These are phyloP conservation scores for Saussurea involucrata DNA, from an alignment of 129 eudicot species.

Conservation along the genomic window DNA sequence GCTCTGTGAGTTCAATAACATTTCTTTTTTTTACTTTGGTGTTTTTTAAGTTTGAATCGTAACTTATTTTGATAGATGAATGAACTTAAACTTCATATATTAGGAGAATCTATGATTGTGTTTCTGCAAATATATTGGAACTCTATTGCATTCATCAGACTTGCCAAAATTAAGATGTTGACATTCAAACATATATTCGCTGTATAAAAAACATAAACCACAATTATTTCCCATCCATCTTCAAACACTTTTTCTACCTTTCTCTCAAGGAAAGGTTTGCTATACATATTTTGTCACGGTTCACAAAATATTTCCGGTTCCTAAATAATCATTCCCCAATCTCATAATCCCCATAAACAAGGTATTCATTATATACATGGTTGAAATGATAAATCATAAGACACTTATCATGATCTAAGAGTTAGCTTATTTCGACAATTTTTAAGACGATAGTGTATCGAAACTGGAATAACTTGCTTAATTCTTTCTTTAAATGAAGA, in stretches of 20 bases:
- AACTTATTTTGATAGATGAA: neutral
- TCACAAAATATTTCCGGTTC: neutral
- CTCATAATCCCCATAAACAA: neutral
- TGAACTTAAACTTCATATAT: neutral
- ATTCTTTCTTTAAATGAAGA: conserved; percentile 22
- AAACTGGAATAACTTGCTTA: neutral
- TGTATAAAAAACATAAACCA: too few relatives aligned
- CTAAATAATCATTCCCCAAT: neutral
- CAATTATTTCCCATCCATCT: neutral
- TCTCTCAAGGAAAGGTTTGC: neutral
- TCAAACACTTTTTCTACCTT: neutral
- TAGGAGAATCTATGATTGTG: neutral
- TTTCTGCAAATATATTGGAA: neutral
- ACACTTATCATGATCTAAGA: neutral
- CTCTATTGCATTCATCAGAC: neutral
- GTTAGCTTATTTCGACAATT: neutral
- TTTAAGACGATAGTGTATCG: neutral
- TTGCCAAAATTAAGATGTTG: neutral
- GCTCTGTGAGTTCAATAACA: conserved; percentile 42
- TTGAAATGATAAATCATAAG: neutral
- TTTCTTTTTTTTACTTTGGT: neutral
- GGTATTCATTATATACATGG: neutral
- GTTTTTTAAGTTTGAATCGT: neutral
- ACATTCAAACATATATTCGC: neutral
- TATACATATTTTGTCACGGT: neutral